phyloP scores from a whole-genome alignment of 306 rosid genomes.

The Erythrophleum fordii region DNA sequence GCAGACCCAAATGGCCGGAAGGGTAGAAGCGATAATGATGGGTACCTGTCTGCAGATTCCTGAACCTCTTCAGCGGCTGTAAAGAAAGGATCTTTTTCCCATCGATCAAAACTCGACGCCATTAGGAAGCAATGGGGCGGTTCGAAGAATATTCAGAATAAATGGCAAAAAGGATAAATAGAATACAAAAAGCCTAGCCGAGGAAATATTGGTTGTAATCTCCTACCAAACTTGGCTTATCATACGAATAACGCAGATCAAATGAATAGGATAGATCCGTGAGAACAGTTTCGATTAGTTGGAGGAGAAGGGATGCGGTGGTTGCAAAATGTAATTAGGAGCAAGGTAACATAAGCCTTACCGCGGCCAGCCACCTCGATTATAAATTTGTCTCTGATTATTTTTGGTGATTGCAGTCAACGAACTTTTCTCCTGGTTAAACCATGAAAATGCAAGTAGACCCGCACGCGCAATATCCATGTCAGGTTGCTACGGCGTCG shows the following conservation, averaged over 20 bases:
- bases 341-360: not conserved
- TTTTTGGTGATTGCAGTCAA: constrained; percentile 38
- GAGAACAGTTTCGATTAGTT: constrained; percentile 8
- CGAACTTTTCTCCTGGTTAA: constrained; percentile 16
- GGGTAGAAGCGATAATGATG: not conserved
- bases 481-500: constrained; percentile 40
- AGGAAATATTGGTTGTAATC: constrained; percentile 10
- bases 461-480: not conserved
- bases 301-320: constrained; percentile 28
- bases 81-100: constrained; percentile 99
- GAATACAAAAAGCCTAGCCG: constrained; percentile 33
- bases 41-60: constrained; percentile 92
- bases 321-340: constrained; percentile 22
- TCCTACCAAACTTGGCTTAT: not conserved
- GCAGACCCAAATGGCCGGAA: constrained; percentile 4
- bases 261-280: not conserved
- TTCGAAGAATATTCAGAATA: not conserved
- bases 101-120: constrained; percentile 90
- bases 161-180: not conserved
- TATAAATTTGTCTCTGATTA: constrained; percentile 17
- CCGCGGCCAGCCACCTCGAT: not conserved
- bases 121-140: constrained; percentile 44
- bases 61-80: constrained; percentile 96
- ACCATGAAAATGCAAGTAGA: constrained; percentile 10
- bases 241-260: not conserved